Evolutionary conservation across 2,329 filamentous ascomycete genomes (phyloP).

Genomic region (Paecilomyces fulvus): DNA sequence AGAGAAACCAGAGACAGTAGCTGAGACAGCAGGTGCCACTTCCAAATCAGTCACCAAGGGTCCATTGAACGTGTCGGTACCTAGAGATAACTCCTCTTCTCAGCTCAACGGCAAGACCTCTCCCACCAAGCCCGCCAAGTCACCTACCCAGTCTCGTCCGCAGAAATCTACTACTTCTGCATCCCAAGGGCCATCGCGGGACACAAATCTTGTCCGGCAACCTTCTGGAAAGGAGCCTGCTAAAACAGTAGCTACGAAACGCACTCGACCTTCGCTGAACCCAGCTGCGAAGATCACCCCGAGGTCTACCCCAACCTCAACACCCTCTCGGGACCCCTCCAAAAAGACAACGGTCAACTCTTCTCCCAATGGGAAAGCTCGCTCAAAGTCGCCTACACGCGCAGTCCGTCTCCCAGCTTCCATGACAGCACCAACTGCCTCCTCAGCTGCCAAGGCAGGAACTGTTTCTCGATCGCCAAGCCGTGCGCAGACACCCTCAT

Average conservation of each 20-base stretch:
- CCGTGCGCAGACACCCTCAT: conserved; percentile 17
- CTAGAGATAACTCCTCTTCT: conserved; percentile 15
- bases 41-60: conserved; percentile 21
- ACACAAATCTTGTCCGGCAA: conserved; percentile 19
- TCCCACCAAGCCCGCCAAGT: conserved; percentile 11
- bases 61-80: conserved; percentile 21
- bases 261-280: conserved; percentile 23
- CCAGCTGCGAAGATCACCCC: conserved; percentile 17
- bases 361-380: conserved; percentile 19
- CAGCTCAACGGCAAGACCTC: conserved; percentile 15
- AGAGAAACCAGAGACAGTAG: conserved; percentile 3
- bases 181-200: conserved; percentile 11
- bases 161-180: conserved; percentile 13
- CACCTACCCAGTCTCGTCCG: conserved; percentile 13
- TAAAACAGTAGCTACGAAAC: conserved; percentile 21
- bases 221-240: conserved; percentile 22
- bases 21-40: conserved; percentile 11
- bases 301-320: conserved; percentile 19
- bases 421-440: conserved; percentile 31
- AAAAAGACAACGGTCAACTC: conserved; percentile 16
- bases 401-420: conserved; percentile 33
- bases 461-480: conserved; percentile 16
- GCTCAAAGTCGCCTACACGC: conserved; percentile 32
- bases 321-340: conserved; percentile 19
- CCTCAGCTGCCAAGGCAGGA: conserved; percentile 29